phyloP scores from a whole-genome alignment of 352 stramenopile species.

The Globisporangium nagaii region DNA sequence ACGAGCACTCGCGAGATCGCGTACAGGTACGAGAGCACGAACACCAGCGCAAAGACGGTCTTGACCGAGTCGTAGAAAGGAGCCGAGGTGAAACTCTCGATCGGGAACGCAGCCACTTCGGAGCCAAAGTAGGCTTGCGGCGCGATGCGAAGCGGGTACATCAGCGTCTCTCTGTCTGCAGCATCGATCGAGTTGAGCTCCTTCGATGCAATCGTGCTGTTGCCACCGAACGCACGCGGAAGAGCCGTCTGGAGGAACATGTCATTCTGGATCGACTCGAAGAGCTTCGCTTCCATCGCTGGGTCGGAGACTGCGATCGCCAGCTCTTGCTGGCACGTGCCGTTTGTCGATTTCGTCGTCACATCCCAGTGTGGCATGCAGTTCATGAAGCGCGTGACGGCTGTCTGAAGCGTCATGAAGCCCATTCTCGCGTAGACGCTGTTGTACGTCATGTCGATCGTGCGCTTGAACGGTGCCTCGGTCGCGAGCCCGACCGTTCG shows the following conservation, averaged over 20 bases:
- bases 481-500: constrained; percentile 40
- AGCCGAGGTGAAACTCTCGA: constrained; percentile 36
- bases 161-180: constrained; percentile 25
- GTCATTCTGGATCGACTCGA: constrained; percentile 26
- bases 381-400: constrained; percentile 49
- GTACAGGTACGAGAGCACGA: constrained; percentile 76
- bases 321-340: constrained; percentile 33
- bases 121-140: constrained; percentile 38
- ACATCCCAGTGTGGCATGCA: constrained; percentile 48
- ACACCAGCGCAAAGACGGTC: constrained; percentile 77
- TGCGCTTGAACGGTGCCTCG: constrained; percentile 40
- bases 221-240: constrained; percentile 2
- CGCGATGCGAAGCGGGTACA: constrained; percentile 33
- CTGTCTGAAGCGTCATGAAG: constrained; percentile 70
- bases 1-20: constrained; percentile 74
- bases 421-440: constrained; percentile 30
- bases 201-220: neutral
- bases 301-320: constrained; percentile 22
- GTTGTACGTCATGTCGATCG: constrained; percentile 33
- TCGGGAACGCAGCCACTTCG: constrained; percentile 33
- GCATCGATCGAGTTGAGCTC: constrained; percentile 10
- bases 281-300: constrained; percentile 12
- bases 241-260: constrained; percentile 22
- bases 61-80: constrained; percentile 66
- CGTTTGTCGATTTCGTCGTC: constrained; percentile 27